phyloP scores from a whole-genome alignment of 495 filamentous ascomycete genomes.

The Tetracladium setigerum region DNA sequence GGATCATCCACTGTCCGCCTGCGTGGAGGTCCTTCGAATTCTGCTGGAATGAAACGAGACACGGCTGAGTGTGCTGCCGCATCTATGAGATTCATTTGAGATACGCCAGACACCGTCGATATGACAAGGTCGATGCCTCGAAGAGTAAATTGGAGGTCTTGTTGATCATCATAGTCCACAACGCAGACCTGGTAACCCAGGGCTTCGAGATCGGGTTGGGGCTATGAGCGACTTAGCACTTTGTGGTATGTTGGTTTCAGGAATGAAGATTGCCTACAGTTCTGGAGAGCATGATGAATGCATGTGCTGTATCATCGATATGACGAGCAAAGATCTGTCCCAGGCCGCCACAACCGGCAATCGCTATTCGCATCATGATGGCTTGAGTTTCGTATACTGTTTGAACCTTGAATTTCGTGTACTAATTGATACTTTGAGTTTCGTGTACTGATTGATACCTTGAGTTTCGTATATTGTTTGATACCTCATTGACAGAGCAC shows the following conservation, averaged over 20 bases:
- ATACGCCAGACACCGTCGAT: conserved; percentile 57
- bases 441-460: too few relatives aligned
- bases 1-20: conserved; percentile 28
- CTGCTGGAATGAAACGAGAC: conserved; percentile 62
- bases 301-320: conserved; percentile 51
- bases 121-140: conserved; percentile 67
- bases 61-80: conserved; percentile 59
- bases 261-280: conserved; percentile 34
- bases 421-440: too few relatives aligned
- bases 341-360: conserved; percentile 64
- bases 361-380: conserved; percentile 61
- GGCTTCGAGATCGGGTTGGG: conserved; percentile 25
- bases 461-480: neutral
- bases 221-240: conserved; percentile 26
- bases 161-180: conserved; percentile 53
- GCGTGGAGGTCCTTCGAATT: conserved; percentile 58
- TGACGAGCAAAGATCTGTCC: conserved; percentile 55
- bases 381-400: neutral
- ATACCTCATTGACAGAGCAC: too few relatives aligned
- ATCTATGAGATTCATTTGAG: conserved; percentile 66
- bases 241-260: conserved; percentile 17
- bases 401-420: too few relatives aligned
- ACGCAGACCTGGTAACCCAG: conserved; percentile 51
- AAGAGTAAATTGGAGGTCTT: conserved; percentile 52
- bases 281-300: conserved; percentile 61